phyloP scores from a whole-genome alignment of 257 asterid genomes.

The Solanum clarkiae region DNA sequence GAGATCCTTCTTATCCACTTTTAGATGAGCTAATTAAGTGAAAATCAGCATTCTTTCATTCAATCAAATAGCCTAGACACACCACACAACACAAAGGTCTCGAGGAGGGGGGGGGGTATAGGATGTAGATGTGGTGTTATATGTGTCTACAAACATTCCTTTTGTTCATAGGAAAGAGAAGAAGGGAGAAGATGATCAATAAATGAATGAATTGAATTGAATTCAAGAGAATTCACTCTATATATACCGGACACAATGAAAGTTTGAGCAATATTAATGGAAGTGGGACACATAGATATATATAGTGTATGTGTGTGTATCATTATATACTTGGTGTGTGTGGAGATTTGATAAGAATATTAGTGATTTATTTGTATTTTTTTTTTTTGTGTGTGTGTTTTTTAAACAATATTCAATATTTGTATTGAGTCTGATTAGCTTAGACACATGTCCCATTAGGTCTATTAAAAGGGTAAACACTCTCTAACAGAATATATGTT shows the following conservation, averaged over 20 bases:
- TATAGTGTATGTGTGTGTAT: background rate
- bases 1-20: slow-evolving; percentile 45
- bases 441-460: background rate
- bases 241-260: background rate
- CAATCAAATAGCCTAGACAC: background rate
- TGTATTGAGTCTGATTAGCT: background rate
- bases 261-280: slow-evolving; percentile 10
- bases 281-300: slow-evolving; percentile 31
- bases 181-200: background rate
- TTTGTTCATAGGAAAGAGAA: background rate
- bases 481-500: background rate
- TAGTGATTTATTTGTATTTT: background rate
- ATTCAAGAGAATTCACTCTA: slow-evolving; percentile 6
- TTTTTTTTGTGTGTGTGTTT: background rate
- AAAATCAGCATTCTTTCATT: slow-evolving; percentile 39
- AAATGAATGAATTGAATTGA: background rate
- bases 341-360: background rate
- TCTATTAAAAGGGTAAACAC: background rate
- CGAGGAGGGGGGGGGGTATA: background rate
- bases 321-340: slow-evolving; percentile 5
- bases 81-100: background rate
- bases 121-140: background rate
- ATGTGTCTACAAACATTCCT: slow-evolving; percentile 1
- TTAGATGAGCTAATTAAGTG: background rate
- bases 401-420: background rate